A percentile compares a stretch with the other conserved stretches of the same genome.
These are phyloP conservation scores for Clonostachys sp. DNA, from an alignment of 2,329 filamentous ascomycete species.

Conservation along the genomic window DNA sequence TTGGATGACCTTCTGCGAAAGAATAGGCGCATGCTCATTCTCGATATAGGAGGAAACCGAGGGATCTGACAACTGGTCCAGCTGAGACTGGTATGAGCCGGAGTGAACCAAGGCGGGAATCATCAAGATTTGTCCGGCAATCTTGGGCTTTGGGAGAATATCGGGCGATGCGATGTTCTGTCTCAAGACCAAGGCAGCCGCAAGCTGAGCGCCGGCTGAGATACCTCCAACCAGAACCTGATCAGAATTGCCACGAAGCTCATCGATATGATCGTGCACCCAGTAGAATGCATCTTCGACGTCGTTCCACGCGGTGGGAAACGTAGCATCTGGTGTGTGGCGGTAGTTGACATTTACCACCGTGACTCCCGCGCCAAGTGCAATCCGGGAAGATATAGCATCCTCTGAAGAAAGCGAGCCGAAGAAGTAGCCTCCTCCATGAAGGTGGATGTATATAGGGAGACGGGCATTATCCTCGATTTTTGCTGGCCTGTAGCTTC, in stretches of 20 bases:
- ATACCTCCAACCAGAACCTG: slow-evolving; percentile 41
- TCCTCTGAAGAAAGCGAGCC: slow-evolving; percentile 50
- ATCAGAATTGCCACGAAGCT: slow-evolving; percentile 14
- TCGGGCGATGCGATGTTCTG: slow-evolving; percentile 24
- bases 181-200: slow-evolving; percentile 27
- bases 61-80: slow-evolving; percentile 26
- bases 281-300: slow-evolving; percentile 49
- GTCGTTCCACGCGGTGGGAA: slow-evolving; percentile 47
- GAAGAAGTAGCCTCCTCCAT: slow-evolving; percentile 53
- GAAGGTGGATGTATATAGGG: slow-evolving; percentile 46
- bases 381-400: slow-evolving; percentile 40
- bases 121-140: slow-evolving; percentile 47
- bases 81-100: slow-evolving; percentile 9
- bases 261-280: slow-evolving; percentile 18
- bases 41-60: slow-evolving; percentile 36
- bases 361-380: slow-evolving; percentile 30
- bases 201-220: slow-evolving; percentile 39
- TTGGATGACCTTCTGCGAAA: slow-evolving; percentile 21
- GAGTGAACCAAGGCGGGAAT: slow-evolving; percentile 35
- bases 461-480: slow-evolving; percentile 14
- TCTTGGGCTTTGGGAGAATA: slow-evolving; percentile 11
- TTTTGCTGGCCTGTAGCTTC: too few relatives aligned
- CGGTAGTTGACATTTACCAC: background rate
- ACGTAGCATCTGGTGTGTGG: background rate
- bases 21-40: slow-evolving; percentile 42